Base-by-base conservation (phyloP, 352 stramenopile genomes). In the Pythium diclinum region DNA sequence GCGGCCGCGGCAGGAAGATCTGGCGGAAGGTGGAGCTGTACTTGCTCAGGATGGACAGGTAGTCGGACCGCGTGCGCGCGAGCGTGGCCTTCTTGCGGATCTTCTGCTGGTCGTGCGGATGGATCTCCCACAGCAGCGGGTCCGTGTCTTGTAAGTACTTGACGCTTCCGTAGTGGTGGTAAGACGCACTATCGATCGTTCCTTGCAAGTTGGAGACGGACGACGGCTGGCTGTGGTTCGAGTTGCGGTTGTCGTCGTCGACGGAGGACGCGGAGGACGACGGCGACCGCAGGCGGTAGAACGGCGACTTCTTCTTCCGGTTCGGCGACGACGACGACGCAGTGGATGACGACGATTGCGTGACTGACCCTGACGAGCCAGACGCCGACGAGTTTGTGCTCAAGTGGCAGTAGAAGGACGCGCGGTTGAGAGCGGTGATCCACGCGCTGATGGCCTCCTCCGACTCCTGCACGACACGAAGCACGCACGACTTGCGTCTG, bases 91-190 rank as follows among this genome's bases (percentile, higher is more conserved):
- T 83, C 60, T 93, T 93, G 21, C 81, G 76, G 63, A 93, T 91
- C 21, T 73, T 73, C 32, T 80, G 76, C 60, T 91, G 85, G 56
- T 91, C 85, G 32, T 85, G 74, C n/a, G 85, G 85, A 36, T 93
- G 81, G 59, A 91, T 91, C 51, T 93, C 82, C 85, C 85, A 91
- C n/a, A 93, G 59, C 44, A 93, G 64, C 19, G 85, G 82, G 62
- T 93, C 79, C 4, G 85, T 93, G 49, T 89, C 83, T n/a, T 84
- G 79, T 2, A 91, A 61, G 59, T 93, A 93, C 64, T 87, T 83
- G 25, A 93, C 83, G 51, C 82, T 91, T 10, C 85, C 82, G 6
- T 87, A 73, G 62, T 91, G 82, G 48, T 91, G 80, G 44, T 85
- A 85, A 11, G 73, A 78, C 21, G 65, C 23, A 19, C 71, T 65